Percentiles rank a stretch among this genome's conserved stretches.
phyloP scores from a whole-genome alignment of 2,329 filamentous ascomycete genomes.

The Talaromyces pinophilus region DNA sequence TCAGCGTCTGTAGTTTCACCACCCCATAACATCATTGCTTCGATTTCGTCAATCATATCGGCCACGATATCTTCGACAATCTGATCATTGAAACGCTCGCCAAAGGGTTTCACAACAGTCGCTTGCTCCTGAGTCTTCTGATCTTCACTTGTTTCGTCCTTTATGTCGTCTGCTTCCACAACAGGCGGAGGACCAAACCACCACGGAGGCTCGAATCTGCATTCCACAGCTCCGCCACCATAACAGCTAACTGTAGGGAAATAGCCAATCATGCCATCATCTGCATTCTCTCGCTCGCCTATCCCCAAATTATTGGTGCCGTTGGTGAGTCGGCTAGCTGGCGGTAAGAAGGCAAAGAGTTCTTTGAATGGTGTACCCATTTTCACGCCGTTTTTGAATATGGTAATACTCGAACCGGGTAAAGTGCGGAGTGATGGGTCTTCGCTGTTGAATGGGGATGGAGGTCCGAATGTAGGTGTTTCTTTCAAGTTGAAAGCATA shows the following conservation, averaged over 20 bases:
- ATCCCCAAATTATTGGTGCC: slow-evolving; percentile 50
- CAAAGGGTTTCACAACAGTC: slow-evolving; percentile 58
- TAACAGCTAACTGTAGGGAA: slow-evolving; percentile 93
- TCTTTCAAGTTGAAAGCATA: slow-evolving; percentile 50
- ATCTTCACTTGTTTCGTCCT: slow-evolving; percentile 33
- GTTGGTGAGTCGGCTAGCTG: slow-evolving; percentile 64
- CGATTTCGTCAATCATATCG: slow-evolving; percentile 91
- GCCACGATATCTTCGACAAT: slow-evolving; percentile 92
- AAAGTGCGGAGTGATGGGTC: slow-evolving; percentile 79
- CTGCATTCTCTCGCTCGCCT: slow-evolving; percentile 80
- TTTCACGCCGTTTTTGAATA: slow-evolving; percentile 88
- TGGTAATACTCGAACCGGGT: slow-evolving; percentile 78
- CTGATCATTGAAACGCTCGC: slow-evolving; percentile 85
- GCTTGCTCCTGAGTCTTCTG: not conserved
- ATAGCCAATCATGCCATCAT: slow-evolving; percentile 94
- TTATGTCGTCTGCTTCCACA: slow-evolving; percentile 24
- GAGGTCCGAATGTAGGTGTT: slow-evolving; percentile 49
- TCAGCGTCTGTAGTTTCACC: slow-evolving; percentile 29
- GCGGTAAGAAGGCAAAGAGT: slow-evolving; percentile 86
- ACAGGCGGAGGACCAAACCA: slow-evolving; percentile 75
- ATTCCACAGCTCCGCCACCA: slow-evolving; percentile 83
- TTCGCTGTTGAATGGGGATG: slow-evolving; percentile 64
- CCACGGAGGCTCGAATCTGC: slow-evolving; percentile 92
- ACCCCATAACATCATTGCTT: slow-evolving; percentile 67
- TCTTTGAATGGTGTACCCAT: slow-evolving; percentile 88